Evolutionary conservation across 2,329 filamentous ascomycete species (phyloP), one percentile per base, ranked within the genome.

Genomic region (Didymella exigua): DNA sequence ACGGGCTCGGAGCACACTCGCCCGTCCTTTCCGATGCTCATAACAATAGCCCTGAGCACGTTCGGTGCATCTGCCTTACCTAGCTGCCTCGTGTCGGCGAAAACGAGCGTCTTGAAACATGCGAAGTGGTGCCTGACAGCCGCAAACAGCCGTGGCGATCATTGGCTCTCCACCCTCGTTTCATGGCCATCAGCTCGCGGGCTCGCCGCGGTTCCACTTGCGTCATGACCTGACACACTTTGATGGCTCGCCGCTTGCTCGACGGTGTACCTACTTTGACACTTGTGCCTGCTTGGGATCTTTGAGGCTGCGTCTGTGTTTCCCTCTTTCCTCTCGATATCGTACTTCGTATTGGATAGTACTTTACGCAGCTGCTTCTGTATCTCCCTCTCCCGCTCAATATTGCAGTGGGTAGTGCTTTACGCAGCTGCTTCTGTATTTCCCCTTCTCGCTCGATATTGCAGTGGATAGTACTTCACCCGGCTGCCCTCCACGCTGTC

Each of bases 131-230:
- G 45, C 44, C 56, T 58, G 49, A 34, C 36, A 49, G 47, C 58
- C 54, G 56, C 46, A 57, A 51, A 31, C 46, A 56, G 48, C 27
- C 49, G 40, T 49, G 51, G 47, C 51, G 46, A 60, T 54, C 52
- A 54, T 56, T 56, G 54, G 54, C 52, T 55, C 46, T 50, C 46
- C 46, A 55, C 52, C 37, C 24, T 36, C 41, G 52, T 55, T 61
- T 56, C 58, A 63, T 47, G 55, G 54, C 58, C 54, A 46, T 52
- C 43, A 37, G 45, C 63, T 62, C 60, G 60, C 61, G 59, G 5
- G 26, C 5, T 27, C 5, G 10, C 5, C 26, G 31, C 54, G 44
- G 57, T 49, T 41, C 49, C 34, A 55, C 47, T 49, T 55, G 56
- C 59, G 63, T 62, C 56, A 63, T 62, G 58, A 56, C 49, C 51